These are phyloP conservation scores for Tolypocladium album DNA, from an alignment of 2,329 filamentous ascomycete species.

Conservation along the genomic window DNA sequence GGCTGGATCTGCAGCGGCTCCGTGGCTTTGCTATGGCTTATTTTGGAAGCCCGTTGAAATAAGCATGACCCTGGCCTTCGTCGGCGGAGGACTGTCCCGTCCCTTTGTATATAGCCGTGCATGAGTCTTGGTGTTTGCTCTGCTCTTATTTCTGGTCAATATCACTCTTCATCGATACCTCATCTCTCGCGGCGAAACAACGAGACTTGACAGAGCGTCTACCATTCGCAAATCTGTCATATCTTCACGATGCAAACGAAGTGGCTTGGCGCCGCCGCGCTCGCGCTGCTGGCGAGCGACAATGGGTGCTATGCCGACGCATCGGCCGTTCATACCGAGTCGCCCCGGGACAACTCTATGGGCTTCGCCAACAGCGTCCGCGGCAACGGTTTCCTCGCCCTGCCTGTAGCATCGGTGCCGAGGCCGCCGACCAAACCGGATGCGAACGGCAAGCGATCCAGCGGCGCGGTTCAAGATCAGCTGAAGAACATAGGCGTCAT, in stretches of 20 bases:
- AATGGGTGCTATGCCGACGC: neutral
- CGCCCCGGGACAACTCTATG: neutral
- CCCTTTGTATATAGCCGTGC: neutral
- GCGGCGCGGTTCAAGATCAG: constrained; percentile 16
- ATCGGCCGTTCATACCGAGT: neutral
- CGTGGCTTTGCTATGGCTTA: neutral
- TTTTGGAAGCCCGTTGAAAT: neutral
- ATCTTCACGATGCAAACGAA: constrained; percentile 5
- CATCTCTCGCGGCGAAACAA: too few relatives aligned
- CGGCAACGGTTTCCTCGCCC: constrained; percentile 25
- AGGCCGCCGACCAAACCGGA: constrained; percentile 6
- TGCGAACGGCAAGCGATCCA: constrained; percentile 11
- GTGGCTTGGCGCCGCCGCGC: constrained; percentile 3
- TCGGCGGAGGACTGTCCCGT: neutral
- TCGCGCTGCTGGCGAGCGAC: constrained; percentile 6
- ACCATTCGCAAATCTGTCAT: neutral
- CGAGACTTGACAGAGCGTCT: neutral
- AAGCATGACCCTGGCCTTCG: neutral
- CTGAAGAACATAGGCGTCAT: constrained; percentile 26
- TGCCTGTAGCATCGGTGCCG: constrained; percentile 22
- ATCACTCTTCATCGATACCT: neutral
- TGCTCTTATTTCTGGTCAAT: too few relatives aligned
- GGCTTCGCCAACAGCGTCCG: constrained; percentile 16
- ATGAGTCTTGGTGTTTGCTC: neutral
- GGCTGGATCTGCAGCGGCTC: neutral